A percentile compares a stretch with the other conserved stretches of the same genome.
Conservation (phyloP, 2,329 filamentous ascomycete species). For the Hypoxylon rubiginosum region DNA sequence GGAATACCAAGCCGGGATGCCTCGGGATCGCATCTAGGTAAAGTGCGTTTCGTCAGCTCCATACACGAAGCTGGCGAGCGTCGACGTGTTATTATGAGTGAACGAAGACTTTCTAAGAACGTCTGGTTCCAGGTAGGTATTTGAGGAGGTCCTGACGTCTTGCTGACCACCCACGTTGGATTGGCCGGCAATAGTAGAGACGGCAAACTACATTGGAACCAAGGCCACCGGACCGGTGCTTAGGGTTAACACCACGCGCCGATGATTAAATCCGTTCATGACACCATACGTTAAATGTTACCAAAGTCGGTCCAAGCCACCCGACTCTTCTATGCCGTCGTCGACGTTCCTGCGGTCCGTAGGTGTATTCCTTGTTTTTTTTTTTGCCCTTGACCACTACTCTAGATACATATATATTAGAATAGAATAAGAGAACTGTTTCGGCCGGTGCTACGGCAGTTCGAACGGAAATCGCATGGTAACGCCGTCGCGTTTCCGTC, state of each 20-base stretch:
- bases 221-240: constrained; percentile 19
- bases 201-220: background rate
- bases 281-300: constrained; percentile 6
- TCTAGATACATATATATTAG: background rate
- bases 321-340: constrained; percentile 15
- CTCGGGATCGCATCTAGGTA: background rate
- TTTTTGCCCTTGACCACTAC: too few relatives aligned
- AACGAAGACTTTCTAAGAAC: constrained; percentile 24
- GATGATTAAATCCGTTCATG: constrained; percentile 33
- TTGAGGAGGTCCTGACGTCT: background rate
- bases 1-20: background rate
- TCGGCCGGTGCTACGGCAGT: background rate
- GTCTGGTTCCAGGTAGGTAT: constrained; percentile 11
- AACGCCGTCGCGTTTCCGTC: background rate
- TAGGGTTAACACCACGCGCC: constrained; percentile 10
- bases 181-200: constrained; percentile 27
- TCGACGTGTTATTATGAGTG: background rate
- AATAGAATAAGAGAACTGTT: background rate
- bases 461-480: background rate
- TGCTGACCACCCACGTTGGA: constrained; percentile 34
- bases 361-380: background rate
- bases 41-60: background rate
- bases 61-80: background rate
- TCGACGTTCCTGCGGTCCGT: constrained; percentile 2
- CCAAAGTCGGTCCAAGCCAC: constrained; percentile 32